These are phyloP conservation scores for Quercus aquifolioides DNA, from an alignment of 306 rosid species.

Conservation along the genomic window DNA sequence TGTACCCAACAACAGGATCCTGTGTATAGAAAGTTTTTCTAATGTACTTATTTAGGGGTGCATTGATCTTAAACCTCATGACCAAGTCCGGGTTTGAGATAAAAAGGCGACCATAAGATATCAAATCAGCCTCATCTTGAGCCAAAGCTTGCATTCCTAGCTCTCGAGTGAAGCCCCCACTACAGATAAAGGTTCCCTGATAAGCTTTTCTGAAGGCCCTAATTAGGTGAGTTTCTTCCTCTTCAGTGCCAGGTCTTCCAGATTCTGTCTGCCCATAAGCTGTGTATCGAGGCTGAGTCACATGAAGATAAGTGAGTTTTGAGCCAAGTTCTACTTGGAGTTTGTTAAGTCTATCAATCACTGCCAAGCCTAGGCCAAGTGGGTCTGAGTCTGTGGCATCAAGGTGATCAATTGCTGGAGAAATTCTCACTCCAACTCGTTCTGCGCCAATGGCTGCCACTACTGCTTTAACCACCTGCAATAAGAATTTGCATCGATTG, in stretches of 20 bases:
- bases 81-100: slow-evolving; percentile 81
- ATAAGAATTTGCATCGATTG: slow-evolving; percentile 64
- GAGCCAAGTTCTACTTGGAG: slow-evolving; percentile 48
- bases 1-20: slow-evolving; percentile 81
- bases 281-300: slow-evolving; percentile 74
- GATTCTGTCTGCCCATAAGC: slow-evolving; percentile 63
- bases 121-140: slow-evolving; percentile 68
- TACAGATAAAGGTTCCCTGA: slow-evolving; percentile 70
- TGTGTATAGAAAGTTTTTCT: slow-evolving; percentile 81
- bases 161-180: slow-evolving; percentile 84
- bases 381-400: slow-evolving; percentile 91
- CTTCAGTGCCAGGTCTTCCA: slow-evolving; percentile 72
- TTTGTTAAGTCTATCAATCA: slow-evolving; percentile 68
- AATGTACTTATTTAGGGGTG: slow-evolving; percentile 58
- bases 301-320: slow-evolving; percentile 75
- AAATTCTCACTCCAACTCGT: slow-evolving; percentile 39
- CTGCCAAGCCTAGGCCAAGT: slow-evolving; percentile 65
- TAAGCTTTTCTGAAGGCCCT: slow-evolving; percentile 54
- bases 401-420: slow-evolving; percentile 70
- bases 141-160: slow-evolving; percentile 71
- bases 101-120: slow-evolving; percentile 73
- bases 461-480: slow-evolving; percentile 54
- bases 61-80: slow-evolving; percentile 55
- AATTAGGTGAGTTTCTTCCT: slow-evolving; percentile 57
- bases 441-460: slow-evolving; percentile 58